A percentile compares a stretch with the other conserved stretches of the same genome.
Evolutionary conservation across 805 yeast species (phyloP).

Genomic region (Ogataea minuta): DNA sequence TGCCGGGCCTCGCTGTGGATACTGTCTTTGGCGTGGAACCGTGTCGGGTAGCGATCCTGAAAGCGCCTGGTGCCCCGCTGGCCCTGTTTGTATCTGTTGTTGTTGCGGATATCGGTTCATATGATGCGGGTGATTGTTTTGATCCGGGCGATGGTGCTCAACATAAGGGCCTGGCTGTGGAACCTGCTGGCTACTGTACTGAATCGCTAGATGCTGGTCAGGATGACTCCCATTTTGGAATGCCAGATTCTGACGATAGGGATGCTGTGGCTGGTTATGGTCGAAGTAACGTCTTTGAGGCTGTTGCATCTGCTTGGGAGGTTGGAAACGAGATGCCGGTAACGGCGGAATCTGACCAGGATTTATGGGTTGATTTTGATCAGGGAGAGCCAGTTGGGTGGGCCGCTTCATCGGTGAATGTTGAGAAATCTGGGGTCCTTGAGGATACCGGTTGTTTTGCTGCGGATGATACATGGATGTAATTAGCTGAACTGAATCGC

Average conservation of each 20-base stretch:
- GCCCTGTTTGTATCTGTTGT: background rate
- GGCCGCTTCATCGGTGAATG: slow-evolving; percentile 1
- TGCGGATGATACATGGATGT: slow-evolving; percentile 9
- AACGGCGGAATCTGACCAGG: slow-evolving; percentile 8
- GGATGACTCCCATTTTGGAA: background rate
- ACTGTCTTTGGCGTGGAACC: slow-evolving; percentile 3
- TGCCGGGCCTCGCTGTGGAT: slow-evolving; percentile 5
- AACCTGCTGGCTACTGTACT: too few species aligned
- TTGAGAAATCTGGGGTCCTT: slow-evolving; percentile 1
- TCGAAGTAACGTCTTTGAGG: slow-evolving; percentile 9
- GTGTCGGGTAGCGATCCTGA: slow-evolving; percentile 8
- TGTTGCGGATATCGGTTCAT: slow-evolving; percentile 7
- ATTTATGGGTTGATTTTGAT: background rate
- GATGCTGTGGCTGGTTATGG: slow-evolving; percentile 7
- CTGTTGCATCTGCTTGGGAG: slow-evolving; percentile 1
- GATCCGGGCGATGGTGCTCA: background rate
- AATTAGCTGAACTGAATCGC: slow-evolving; percentile 1
- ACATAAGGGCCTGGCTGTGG: too few species aligned
- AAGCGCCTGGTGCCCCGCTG: background rate
- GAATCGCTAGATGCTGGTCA: too few species aligned
- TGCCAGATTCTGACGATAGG: slow-evolving; percentile 5
- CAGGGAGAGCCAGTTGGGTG: slow-evolving; percentile 3
- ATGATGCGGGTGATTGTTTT: background rate
- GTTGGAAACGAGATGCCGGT: slow-evolving; percentile 10
- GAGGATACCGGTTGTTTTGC: background rate